Percentiles rank a stretch among this genome's conserved stretches.
Conservation (phyloP, 805 yeast genomes). For the Torulaspora delbrueckii region DNA sequence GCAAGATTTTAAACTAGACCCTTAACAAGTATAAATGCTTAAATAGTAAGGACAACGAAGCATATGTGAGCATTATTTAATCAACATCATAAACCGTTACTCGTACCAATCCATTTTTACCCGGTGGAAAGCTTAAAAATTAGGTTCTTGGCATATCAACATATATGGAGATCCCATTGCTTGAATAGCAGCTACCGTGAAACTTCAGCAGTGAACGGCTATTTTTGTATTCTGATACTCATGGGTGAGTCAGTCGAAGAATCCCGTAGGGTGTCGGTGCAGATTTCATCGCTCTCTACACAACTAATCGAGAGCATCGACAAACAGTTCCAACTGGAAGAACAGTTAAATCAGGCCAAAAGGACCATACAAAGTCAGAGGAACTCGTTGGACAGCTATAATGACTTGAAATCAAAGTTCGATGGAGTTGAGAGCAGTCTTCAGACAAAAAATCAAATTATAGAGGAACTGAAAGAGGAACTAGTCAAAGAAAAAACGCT, state of each 20-base stretch:
- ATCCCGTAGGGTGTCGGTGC: conserved; percentile 44
- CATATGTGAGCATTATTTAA: background rate
- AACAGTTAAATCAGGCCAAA: conserved; percentile 42
- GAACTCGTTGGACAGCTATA: conserved; percentile 23
- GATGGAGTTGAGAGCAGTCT: conserved; percentile 33
- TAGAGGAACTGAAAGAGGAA: conserved; percentile 33
- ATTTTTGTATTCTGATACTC: background rate
- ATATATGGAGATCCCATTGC: no score
- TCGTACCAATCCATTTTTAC: background rate
- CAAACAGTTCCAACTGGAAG: conserved; percentile 53
- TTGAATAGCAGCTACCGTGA: no score
- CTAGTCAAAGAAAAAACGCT: conserved; percentile 32
- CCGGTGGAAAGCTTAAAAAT: background rate
- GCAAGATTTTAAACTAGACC: background rate
- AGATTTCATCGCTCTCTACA: conserved; percentile 54
- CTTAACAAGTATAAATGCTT: background rate
- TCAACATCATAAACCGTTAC: background rate
- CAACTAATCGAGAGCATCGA: conserved; percentile 56
- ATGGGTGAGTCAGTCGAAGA: conserved; percentile 29
- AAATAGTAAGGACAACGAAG: background rate
- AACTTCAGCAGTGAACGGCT: no score
- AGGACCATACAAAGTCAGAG: conserved; percentile 28
- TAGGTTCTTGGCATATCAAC: background rate
- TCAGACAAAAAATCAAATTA: conserved; percentile 19
- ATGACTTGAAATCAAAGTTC: conserved; percentile 33